These are phyloP conservation scores for thale cress (Arabidopsis thaliana) DNA, from an alignment of 345 rosid genomes.

Conservation along the genomic window DNA sequence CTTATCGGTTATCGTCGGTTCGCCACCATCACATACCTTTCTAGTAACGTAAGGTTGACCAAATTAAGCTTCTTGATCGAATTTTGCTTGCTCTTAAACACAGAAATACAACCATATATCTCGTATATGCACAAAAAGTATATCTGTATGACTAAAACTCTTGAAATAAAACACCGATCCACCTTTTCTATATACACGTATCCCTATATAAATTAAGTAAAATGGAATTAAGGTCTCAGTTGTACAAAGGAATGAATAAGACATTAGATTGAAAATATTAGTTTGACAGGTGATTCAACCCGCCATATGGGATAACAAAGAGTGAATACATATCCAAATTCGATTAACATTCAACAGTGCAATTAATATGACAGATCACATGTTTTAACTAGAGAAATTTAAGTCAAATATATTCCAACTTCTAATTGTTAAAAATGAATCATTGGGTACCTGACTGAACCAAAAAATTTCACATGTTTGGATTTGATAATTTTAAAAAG, in stretches of 20 bases:
- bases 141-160: neutral
- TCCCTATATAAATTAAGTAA: neutral
- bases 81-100: constrained; percentile 6
- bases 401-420: neutral
- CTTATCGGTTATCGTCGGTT: neutral
- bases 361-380: neutral
- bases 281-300: neutral
- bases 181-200: neutral
- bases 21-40: constrained; percentile 2
- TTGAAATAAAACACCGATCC: neutral
- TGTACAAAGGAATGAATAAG: neutral
- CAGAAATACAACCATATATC: neutral
- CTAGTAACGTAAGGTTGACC: neutral
- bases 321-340: constrained; percentile 6
- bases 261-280: neutral
- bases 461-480: neutral
- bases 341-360: neutral
- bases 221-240: neutral
- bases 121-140: neutral
- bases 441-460: neutral
- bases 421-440: neutral
- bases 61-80: constrained; percentile 12
- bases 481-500: neutral
- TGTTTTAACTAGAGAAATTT: neutral
- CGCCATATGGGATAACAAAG: neutral